Base-by-base conservation (phyloP, 1,284 basidiomycete genomes). In the Sanghuangporus sanghuang region DNA sequence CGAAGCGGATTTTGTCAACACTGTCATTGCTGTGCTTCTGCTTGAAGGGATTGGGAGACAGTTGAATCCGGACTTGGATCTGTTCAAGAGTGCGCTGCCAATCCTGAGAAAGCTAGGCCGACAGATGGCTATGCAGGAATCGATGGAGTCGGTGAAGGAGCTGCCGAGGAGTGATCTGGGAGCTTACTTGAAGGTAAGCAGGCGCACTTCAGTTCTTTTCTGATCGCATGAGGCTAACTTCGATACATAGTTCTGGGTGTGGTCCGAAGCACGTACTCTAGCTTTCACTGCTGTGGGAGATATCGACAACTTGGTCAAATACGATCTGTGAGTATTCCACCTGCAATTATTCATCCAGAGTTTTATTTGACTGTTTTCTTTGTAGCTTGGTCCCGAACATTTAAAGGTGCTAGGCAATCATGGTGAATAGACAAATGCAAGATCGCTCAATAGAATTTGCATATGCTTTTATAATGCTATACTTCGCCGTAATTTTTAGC, bases 1-100 rank as follows among this genome's bases (percentile, higher is more conserved):
- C 87, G 96, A 99, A 77, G 94, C 90, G 12, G 97, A 99, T 74
- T 99, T 99, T 73, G 89, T 99, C 71, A 98, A 99, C 74, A 99
- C 97, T 0, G 95, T 99, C 58, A 92, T 99, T 66, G 93, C 92
- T 8, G 95, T 98, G 63, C 76, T 99, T 64, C 74, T 99, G 59
- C 78, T 99, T 53, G 97, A 99, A 76, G 97, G 97, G 0, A 98
- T 99, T 68, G 97, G 97, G 16, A 77, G 97, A 62, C 94, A 93
- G 75, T 75, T 99, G 66, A 95, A 99, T 77, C 95, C 97, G 0
- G 80, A 85, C 21, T 79, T 99, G 77, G 96, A 99, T 76, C 75
- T 98, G 66, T 96, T 98, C 82, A 93, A 95, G 74, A 92, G 89
- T 74, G 90, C 95, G 36, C 73, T 97, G 68, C 95, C 95, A 11